Evolutionary conservation across 1,139 yeast species (phyloP).

Genomic region (Lodderomyces metapsilosis): DNA sequence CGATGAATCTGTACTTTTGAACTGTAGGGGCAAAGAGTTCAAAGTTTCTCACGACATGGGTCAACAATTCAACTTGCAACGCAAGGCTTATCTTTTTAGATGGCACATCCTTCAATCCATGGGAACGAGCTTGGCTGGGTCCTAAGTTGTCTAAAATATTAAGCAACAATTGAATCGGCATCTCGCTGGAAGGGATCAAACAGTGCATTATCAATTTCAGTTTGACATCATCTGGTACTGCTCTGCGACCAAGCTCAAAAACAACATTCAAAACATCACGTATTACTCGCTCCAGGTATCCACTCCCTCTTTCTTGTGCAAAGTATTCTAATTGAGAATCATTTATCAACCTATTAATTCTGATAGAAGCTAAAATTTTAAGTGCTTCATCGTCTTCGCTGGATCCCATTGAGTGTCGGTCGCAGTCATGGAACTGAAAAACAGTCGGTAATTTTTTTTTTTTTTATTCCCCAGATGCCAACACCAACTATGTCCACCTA

Average conservation of each 20-base stretch:
- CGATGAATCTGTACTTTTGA: constrained; percentile 14
- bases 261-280: not conserved
- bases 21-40: constrained; percentile 22
- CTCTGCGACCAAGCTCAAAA: not conserved
- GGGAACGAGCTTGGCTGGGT: constrained; percentile 23
- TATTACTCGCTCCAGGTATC: constrained; percentile 2
- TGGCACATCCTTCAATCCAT: constrained; percentile 18
- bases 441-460: constrained; percentile 11
- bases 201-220: constrained; percentile 7
- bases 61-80: constrained; percentile 23
- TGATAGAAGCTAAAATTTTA: not conserved
- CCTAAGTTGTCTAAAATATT: constrained; percentile 27
- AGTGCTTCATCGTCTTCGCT: not conserved
- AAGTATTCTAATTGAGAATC: not conserved
- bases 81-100: constrained; percentile 19
- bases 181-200: constrained; percentile 10
- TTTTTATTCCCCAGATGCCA: not conserved
- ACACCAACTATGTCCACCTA: constrained; percentile 11
- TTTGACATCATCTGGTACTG: not conserved
- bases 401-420: not conserved
- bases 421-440: no score
- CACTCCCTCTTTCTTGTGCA: not conserved
- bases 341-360: not conserved
- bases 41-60: constrained; percentile 27
- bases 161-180: constrained; percentile 16